Evolutionary conservation across 306 rosid species (phyloP), one percentile per base, ranked within the genome.

Genomic region (Abrus pulchellus): DNA sequence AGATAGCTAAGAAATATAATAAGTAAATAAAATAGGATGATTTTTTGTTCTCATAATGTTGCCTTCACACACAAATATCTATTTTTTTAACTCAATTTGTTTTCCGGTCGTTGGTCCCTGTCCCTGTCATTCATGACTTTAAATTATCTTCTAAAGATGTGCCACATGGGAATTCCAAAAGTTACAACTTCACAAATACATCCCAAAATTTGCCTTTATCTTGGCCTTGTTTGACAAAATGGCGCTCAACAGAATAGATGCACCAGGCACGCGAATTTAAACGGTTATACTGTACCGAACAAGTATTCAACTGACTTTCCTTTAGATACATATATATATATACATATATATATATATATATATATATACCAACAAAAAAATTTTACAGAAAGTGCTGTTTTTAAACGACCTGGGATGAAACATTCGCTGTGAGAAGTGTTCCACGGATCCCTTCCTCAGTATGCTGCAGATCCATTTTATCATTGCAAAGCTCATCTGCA

Each of bases 361-460:
- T 78, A 81, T 72, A 79, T 82, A 75, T 10, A 76, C 79, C 84
- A 79, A 76, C 57, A 32, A 77, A 61, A 53, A 72, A 67, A 75
- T 68, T 75, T 14, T 38, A 70, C 84, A 50, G 10, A 20, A 41
- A 48, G 75, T 63, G 57, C 33, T 85, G 70, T 72, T 54, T 83
- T 83, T 87, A 89, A 65, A 86, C 92, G 83, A 82, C 93, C 88
- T 91, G 92, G 20, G 92, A 89, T 75, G 96, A 88, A 77, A 87
- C 80, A 50, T 86, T 89, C 1, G 97, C 85, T 9, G 97, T 87
- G 89, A 93, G 70, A 77, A 93, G 97, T 20, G 97, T 93, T 74
- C 97, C 97, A 0, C 87, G 97, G 79, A 93, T 91, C 47, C 97
- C 97, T 88, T 81, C 93, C 82, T 93, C 97, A 0, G 86, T 81